Conservation (phyloP, 2,329 filamentous ascomycete species). For the Xylariaceae sp. region DNA sequence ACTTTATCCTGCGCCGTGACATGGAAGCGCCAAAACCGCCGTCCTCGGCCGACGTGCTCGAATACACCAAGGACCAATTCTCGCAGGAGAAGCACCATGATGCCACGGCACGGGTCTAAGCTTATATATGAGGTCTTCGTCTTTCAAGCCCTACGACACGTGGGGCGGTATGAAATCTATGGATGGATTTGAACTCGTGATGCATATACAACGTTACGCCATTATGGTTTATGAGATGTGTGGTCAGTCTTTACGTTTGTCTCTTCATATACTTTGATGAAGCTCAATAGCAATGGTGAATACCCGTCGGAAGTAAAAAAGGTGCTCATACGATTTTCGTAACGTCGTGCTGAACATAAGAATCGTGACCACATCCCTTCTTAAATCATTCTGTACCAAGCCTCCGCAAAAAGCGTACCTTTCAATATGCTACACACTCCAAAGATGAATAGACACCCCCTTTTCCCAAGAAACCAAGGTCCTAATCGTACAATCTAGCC, state of each 20-base stretch:
- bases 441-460: too few relatives aligned
- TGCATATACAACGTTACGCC: background rate
- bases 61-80: slow-evolving; percentile 28
- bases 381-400: background rate
- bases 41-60: slow-evolving; percentile 21
- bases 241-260: slow-evolving; percentile 6
- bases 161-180: background rate
- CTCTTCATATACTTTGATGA: too few relatives aligned
- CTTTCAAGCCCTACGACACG: background rate
- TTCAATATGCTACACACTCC: too few relatives aligned
- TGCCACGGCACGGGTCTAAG: slow-evolving; percentile 28
- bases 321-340: background rate
- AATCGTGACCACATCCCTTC: background rate
- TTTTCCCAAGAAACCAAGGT: too few relatives aligned
- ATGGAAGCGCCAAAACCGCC: slow-evolving; percentile 28
- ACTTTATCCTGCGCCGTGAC: slow-evolving; percentile 31
- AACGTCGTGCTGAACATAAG: background rate
- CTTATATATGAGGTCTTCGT: background rate
- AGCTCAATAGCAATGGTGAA: too few relatives aligned
- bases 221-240: background rate
- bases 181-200: background rate
- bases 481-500: background rate
- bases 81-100: slow-evolving; percentile 29
- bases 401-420: too few relatives aligned
- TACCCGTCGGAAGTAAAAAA: too few relatives aligned